These are phyloP conservation scores for Lignosus rhinocerotis DNA, from an alignment of 1,284 basidiomycete genomes.

Conservation along the genomic window DNA sequence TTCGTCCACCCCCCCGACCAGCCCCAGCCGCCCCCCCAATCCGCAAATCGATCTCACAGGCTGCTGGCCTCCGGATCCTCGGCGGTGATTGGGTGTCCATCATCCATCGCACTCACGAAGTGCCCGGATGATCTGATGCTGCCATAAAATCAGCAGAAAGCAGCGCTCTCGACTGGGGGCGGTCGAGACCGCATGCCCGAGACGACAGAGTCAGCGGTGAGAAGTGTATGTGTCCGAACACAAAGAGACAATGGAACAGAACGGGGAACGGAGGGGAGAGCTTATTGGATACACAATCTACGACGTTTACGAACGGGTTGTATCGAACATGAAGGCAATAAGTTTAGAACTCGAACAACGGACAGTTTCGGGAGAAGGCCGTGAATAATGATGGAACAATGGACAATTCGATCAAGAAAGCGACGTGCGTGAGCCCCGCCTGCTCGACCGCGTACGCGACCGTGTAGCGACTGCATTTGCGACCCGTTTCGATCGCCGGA, in stretches of 20 bases:
- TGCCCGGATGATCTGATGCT: slow-evolving; percentile 22
- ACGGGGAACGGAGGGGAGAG: slow-evolving; percentile 4
- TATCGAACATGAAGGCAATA: slow-evolving; percentile 31
- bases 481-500: slow-evolving; percentile 69
- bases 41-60: slow-evolving; percentile 15
- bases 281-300: slow-evolving; percentile 29
- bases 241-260: slow-evolving; percentile 3
- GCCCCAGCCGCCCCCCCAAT: slow-evolving; percentile 7
- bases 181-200: slow-evolving; percentile 13
- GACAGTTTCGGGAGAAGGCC: slow-evolving; percentile 8
- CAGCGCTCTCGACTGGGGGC: slow-evolving; percentile 6
- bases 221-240: neutral
- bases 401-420: slow-evolving; percentile 32
- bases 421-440: slow-evolving; percentile 34
- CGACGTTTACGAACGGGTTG: slow-evolving; percentile 9
- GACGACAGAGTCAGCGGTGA: slow-evolving; percentile 2
- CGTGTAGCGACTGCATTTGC: slow-evolving; percentile 54
- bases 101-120: slow-evolving; percentile 25
- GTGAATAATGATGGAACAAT: slow-evolving; percentile 13
- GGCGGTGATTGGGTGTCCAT: slow-evolving; percentile 28
- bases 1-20: slow-evolving; percentile 4
- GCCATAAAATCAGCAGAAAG: slow-evolving; percentile 23
- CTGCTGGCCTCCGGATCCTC: slow-evolving; percentile 23
- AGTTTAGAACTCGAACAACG: slow-evolving; percentile 24
- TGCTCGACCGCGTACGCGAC: slow-evolving; percentile 37